A percentile compares a stretch with the other conserved stretches of the same genome.
phyloP scores from a whole-genome alignment of 2,329 filamentous ascomycete species.

The Rosellinia necatrix region DNA sequence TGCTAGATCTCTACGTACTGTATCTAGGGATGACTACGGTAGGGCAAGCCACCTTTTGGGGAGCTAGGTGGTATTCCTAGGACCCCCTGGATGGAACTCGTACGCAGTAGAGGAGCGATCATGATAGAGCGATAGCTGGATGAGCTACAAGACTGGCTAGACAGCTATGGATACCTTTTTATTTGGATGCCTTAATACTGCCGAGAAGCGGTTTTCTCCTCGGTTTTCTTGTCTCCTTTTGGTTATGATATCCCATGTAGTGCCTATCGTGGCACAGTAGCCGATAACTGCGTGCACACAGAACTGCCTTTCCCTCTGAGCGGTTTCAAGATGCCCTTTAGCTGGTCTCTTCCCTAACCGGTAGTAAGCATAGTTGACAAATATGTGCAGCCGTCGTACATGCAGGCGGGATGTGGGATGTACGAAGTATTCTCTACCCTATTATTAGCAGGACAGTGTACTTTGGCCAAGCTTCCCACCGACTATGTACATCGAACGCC shows the following conservation, averaged over 20 bases:
- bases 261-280: neutral
- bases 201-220: no score
- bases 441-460: slow-evolving; percentile 15
- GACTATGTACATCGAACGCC: no score
- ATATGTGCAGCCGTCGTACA: slow-evolving; percentile 7
- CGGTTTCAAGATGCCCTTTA: neutral
- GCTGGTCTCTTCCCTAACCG: neutral
- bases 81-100: neutral
- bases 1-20: neutral
- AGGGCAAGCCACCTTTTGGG: slow-evolving; percentile 20
- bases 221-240: no score
- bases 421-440: slow-evolving; percentile 5
- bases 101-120: neutral
- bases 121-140: no score
- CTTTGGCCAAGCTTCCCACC: slow-evolving; percentile 4
- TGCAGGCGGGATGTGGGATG: slow-evolving; percentile 11
- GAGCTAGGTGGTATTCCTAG: neutral
- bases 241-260: neutral
- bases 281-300: neutral
- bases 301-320: no score
- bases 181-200: no score
- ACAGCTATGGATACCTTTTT: no score
- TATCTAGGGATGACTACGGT: slow-evolving; percentile 7
- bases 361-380: slow-evolving; percentile 27
- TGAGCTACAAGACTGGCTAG: neutral